Evolutionary conservation across 257 asterid species (phyloP).

Genomic region (Linaria vulgaris): DNA sequence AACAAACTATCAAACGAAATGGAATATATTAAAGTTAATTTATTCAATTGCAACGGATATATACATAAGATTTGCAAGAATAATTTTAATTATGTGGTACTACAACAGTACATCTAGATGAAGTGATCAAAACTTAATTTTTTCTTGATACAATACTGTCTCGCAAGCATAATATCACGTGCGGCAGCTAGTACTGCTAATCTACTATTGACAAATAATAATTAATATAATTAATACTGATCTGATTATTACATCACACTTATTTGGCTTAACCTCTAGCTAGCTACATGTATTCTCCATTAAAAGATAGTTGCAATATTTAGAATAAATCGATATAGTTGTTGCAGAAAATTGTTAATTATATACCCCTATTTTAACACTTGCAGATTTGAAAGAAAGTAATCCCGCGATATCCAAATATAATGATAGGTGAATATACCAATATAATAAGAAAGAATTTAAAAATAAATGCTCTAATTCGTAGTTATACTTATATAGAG

Average conservation of each 20-base stretch:
- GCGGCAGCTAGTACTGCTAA: slow-evolving; percentile 27
- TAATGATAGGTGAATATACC: too few species aligned
- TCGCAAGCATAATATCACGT: slow-evolving; percentile 34
- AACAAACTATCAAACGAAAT: background rate
- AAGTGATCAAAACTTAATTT: background rate
- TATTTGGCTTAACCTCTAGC: slow-evolving; percentile 30
- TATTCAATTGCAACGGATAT: background rate
- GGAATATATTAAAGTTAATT: background rate
- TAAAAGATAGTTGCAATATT: too few species aligned
- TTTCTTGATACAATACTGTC: background rate
- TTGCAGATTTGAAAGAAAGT: too few species aligned
- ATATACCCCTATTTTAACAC: too few species aligned
- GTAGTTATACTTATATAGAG: too few species aligned
- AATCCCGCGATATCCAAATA: too few species aligned
- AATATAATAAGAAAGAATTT: too few species aligned
- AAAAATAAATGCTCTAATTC: too few species aligned
- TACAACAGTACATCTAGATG: background rate
- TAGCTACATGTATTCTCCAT: too few species aligned
- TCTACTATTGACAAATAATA: background rate
- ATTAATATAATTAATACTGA: slow-evolving; percentile 9
- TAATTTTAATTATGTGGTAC: background rate
- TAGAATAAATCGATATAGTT: too few species aligned
- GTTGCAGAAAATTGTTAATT: too few species aligned
- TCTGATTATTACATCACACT: background rate
- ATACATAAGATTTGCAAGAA: slow-evolving; percentile 11